phyloP scores from a whole-genome alignment of 768 basidiomycete species.

The Strobilomyces dryophilus region DNA sequence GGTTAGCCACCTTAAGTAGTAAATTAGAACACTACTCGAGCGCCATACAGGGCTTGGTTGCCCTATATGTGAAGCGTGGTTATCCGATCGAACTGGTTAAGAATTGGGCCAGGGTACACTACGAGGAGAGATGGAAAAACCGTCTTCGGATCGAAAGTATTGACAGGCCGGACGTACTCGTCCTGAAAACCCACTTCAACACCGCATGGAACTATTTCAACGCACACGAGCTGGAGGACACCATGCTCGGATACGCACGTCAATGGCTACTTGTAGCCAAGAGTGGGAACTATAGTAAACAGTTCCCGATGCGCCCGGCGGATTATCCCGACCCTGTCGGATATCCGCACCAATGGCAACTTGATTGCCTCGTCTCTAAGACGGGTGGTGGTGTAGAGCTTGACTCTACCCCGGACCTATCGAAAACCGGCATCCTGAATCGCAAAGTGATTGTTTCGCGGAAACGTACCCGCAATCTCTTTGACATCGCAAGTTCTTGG shows the following conservation, averaged over 20 bases:
- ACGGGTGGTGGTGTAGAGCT: too few species aligned
- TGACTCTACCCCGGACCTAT: too few species aligned
- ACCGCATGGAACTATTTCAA: background rate
- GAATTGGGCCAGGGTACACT: background rate
- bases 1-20: background rate
- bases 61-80: background rate
- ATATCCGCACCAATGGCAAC: too few species aligned
- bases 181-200: background rate
- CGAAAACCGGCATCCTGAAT: too few species aligned
- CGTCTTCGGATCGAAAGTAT: background rate
- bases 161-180: background rate
- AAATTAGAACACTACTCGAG: background rate
- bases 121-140: background rate
- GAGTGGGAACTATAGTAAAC: too few species aligned
- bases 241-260: background rate
- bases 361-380: too few species aligned
- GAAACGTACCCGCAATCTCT: too few species aligned
- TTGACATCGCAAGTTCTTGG: too few species aligned
- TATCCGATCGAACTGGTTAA: background rate
- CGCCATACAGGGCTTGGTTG: background rate
- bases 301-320: too few species aligned
- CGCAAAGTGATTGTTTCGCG: too few species aligned
- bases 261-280: background rate
- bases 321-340: too few species aligned
- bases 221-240: rapidly evolving